These are phyloP conservation scores for Dinochytrium kinnereticum DNA, from an alignment of 371 early-diverging fungal species.

Conservation along the genomic window DNA sequence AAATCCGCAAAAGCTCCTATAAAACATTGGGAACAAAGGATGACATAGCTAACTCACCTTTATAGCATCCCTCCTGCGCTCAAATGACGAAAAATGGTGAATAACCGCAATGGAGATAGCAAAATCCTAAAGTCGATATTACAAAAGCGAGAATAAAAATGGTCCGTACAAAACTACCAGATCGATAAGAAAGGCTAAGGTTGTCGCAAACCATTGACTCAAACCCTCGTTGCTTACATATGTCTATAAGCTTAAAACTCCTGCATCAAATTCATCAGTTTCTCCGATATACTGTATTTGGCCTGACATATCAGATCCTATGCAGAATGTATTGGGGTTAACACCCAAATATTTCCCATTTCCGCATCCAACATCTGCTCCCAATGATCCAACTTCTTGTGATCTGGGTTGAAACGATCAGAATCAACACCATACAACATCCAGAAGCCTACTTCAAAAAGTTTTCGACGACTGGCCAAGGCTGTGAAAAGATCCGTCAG, in stretches of 20 bases:
- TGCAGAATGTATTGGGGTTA: slow-evolving; percentile 70
- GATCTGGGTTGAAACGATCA: slow-evolving; percentile 24
- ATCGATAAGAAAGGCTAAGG: slow-evolving; percentile 76
- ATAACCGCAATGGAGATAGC: slow-evolving; percentile 95
- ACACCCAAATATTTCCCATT: slow-evolving; percentile 97
- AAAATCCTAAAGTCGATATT: slow-evolving; percentile 74
- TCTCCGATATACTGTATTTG: neutral
- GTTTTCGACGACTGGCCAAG: slow-evolving; percentile 95
- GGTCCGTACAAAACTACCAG: slow-evolving; percentile 67
- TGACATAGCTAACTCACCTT: slow-evolving; percentile 11
- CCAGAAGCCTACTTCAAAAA: slow-evolving; percentile 62
- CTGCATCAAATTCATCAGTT: slow-evolving; percentile 42
- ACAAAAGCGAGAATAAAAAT: neutral
- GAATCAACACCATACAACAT: neutral
- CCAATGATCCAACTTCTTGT: slow-evolving; percentile 71
- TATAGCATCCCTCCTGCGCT: slow-evolving; percentile 74
- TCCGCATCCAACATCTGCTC: slow-evolving; percentile 96
- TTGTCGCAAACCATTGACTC: slow-evolving; percentile 89
- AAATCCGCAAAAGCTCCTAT: slow-evolving; percentile 78
- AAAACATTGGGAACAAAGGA: neutral
- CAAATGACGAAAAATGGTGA: slow-evolving; percentile 88
- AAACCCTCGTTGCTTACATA: slow-evolving; percentile 74
- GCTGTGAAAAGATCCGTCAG: slow-evolving; percentile 51
- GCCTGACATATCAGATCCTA: slow-evolving; percentile 85
- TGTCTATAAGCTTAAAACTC: slow-evolving; percentile 79